Evolutionary conservation across 805 yeast species (phyloP), one percentile per base, ranked within the genome.

Genomic region (Kluyveromyces aestuarii): DNA sequence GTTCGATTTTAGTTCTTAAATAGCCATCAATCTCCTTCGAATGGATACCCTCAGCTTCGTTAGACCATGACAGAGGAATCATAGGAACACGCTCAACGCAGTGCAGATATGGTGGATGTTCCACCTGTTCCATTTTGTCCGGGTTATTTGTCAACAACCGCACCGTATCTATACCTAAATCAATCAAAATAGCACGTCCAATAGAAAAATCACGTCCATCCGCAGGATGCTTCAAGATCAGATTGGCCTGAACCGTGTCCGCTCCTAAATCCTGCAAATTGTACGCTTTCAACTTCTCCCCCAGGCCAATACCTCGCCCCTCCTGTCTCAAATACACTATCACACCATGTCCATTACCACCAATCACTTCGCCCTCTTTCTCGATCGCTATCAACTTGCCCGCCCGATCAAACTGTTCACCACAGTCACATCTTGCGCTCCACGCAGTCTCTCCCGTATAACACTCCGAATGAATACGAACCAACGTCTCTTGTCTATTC

Each of bases 401-500:
- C 1, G 98, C 98, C 67, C 95, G 96, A 67, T 93, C 97, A 59
- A 93, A 87, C 71, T 93, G 99, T 68, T 93, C 99, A 18, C 99
- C 99, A 69, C 99, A 93, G 68, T 93, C 99, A 67, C 99, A 93
- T 48, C 99, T 77, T 1, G 99, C 98, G 50, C 91, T 81, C 99
- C 99, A 93, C 9, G 97, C 98, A 1, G 97, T 93, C 63, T 93
- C 99, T 2, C 99, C 99, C 0, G 99, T 93, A 70, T 91, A 93
- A 68, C 99, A 93, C 64, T 93, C 99, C 2, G 96, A 85, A 63
- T 93, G 99, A 55, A 93, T 89, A 52, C 99, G 75, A 4, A 85
- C 96, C 53, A 91, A 67, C 1, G 83, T 81, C 27, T 58, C 65
- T 52, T 59, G 50, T 52, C 53, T 57, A 48, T 54, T 51, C 71